Conservation (phyloP, 2,329 filamentous ascomycete genomes). For the Clarireedia hainanense region DNA sequence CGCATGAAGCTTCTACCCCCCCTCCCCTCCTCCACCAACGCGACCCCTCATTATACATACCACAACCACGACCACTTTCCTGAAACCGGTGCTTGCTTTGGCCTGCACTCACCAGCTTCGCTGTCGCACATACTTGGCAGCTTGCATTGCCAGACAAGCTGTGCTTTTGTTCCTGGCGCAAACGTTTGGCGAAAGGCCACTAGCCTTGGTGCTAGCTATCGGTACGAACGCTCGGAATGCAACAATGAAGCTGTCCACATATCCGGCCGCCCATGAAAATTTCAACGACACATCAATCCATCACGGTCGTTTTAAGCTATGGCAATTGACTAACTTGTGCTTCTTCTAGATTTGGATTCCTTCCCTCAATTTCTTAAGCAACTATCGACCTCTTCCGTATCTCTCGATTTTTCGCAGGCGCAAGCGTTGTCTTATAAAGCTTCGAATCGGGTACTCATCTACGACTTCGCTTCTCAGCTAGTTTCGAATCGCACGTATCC, state of each 20-base stretch:
- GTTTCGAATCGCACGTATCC: slow-evolving; percentile 20
- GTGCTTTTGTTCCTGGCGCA: slow-evolving; percentile 24
- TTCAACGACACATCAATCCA: slow-evolving; percentile 5
- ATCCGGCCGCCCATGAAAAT: background rate
- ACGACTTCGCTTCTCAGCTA: slow-evolving; percentile 15
- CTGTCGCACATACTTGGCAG: slow-evolving; percentile 17
- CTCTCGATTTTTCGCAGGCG: slow-evolving; percentile 25
- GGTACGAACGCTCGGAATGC: slow-evolving; percentile 23
- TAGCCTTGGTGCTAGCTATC: slow-evolving; percentile 20
- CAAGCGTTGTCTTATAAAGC: slow-evolving; percentile 23
- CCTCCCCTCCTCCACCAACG: slow-evolving; percentile 16
- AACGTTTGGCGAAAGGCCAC: slow-evolving; percentile 16
- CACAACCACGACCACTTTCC: slow-evolving; percentile 12
- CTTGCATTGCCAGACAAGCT: slow-evolving; percentile 13
- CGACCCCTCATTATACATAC: slow-evolving; percentile 12
- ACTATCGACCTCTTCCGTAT: slow-evolving; percentile 22
- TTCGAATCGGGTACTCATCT: slow-evolving; percentile 20
- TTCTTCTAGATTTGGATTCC: slow-evolving; percentile 26
- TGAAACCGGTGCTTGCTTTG: slow-evolving; percentile 6
- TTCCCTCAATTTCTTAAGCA: slow-evolving; percentile 25
- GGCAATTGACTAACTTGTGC: slow-evolving; percentile 21
- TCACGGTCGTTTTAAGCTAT: background rate
- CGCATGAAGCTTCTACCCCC: slow-evolving; percentile 17
- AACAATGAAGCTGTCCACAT: slow-evolving; percentile 7
- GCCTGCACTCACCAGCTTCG: slow-evolving; percentile 5